Evolutionary conservation across 345 rosid species (phyloP).

Genomic region (Aquilaria yunnanensis): DNA sequence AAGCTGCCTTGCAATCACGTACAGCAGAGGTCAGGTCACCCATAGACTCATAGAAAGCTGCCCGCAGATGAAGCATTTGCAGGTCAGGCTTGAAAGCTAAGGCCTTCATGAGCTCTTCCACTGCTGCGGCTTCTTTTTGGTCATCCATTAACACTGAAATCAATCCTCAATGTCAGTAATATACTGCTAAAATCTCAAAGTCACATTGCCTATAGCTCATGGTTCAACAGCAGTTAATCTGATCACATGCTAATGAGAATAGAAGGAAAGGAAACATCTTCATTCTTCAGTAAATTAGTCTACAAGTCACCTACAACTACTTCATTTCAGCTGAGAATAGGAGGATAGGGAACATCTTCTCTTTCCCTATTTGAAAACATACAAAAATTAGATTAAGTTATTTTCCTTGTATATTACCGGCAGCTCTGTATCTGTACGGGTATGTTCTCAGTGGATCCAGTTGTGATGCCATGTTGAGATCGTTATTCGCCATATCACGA

Average conservation of each 20-base stretch:
- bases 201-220: too few relatives aligned
- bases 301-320: too few relatives aligned
- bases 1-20: conserved; percentile 88
- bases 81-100: conserved; percentile 83
- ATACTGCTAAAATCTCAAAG: too few relatives aligned
- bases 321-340: too few relatives aligned
- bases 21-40: conserved; percentile 58
- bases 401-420: conserved; percentile 43
- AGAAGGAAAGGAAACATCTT: too few relatives aligned
- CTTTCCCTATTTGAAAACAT: too few relatives aligned
- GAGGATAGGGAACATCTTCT: too few relatives aligned
- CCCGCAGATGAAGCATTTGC: conserved; percentile 92
- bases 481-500: conserved; percentile 65
- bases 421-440: conserved; percentile 93
- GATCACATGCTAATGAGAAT: too few relatives aligned
- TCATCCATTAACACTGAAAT: conserved; percentile 86
- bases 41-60: conserved; percentile 81
- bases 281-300: too few relatives aligned
- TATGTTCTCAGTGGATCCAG: conserved; percentile 92
- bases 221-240: too few relatives aligned
- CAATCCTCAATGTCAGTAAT: conserved; percentile 13
- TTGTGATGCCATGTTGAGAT: conserved; percentile 75
- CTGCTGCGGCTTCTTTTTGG: conserved; percentile 76
- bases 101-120: conserved; percentile 82
- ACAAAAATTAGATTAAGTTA: too few relatives aligned